Evolutionary conservation across 2,329 filamentous ascomycete species (phyloP).

Genomic region (Fusarium multiceps): DNA sequence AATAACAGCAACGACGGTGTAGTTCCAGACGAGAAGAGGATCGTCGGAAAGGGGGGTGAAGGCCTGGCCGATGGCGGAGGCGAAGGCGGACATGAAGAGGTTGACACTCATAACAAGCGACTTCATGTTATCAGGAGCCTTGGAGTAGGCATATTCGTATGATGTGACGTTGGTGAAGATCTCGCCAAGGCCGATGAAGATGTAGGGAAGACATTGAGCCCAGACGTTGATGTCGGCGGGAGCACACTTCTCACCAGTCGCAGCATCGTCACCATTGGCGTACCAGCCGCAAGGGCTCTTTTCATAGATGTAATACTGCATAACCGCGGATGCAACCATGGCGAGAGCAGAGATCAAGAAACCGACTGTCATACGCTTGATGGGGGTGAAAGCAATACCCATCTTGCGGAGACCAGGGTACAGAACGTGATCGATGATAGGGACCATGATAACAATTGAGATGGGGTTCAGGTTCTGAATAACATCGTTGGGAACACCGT

Average conservation of each 20-base stretch:
- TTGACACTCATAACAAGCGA: constrained; percentile 78
- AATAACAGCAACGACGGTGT: constrained; percentile 70
- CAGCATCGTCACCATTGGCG: constrained; percentile 52
- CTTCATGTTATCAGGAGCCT: constrained; percentile 83
- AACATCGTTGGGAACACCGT: constrained; percentile 81
- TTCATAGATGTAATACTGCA: constrained; percentile 73
- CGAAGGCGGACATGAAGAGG: constrained; percentile 77
- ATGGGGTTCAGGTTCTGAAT: constrained; percentile 82
- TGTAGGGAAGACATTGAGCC: constrained; percentile 64
- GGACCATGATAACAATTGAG: constrained; percentile 79
- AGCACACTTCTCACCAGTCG: constrained; percentile 55
- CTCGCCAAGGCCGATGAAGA: constrained; percentile 64
- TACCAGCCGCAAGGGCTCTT: constrained; percentile 68
- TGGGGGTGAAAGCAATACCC: constrained; percentile 75
- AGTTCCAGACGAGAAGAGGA: constrained; percentile 78
- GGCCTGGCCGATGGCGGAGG: constrained; percentile 76
- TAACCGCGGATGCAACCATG: constrained; percentile 68
- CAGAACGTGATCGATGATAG: constrained; percentile 73
- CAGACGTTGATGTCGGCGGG: constrained; percentile 73
- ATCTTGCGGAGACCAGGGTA: constrained; percentile 75
- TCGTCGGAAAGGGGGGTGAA: constrained; percentile 71
- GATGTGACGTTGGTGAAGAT: constrained; percentile 68
- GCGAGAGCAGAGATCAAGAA: constrained; percentile 74
- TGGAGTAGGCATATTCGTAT: constrained; percentile 81
- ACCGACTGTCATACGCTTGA: constrained; percentile 78